These are phyloP conservation scores for Neocucurbitaria cava DNA, from an alignment of 2,329 filamentous ascomycete species.

Conservation along the genomic window DNA sequence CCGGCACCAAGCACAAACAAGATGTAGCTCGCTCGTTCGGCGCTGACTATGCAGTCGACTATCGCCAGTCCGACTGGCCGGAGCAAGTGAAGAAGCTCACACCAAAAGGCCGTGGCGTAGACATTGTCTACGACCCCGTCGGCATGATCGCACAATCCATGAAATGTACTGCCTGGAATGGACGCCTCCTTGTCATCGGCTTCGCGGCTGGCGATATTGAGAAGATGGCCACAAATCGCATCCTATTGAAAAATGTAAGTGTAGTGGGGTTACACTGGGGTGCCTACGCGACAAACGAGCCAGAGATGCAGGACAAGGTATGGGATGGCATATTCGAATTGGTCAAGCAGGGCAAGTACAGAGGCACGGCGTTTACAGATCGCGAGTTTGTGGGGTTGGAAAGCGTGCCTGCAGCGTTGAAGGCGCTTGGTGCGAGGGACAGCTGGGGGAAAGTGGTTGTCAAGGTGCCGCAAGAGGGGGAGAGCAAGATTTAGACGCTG, in stretches of 20 bases:
- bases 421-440: constrained; percentile 77
- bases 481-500: constrained; percentile 43
- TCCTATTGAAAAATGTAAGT: constrained; percentile 90
- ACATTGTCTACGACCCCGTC: constrained; percentile 95
- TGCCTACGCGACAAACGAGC: constrained; percentile 77
- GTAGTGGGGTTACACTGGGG: constrained; percentile 94
- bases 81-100: constrained; percentile 78
- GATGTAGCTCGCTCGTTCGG: constrained; percentile 80
- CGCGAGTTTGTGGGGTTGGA: constrained; percentile 84
- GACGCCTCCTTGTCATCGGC: constrained; percentile 83
- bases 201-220: constrained; percentile 89
- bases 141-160: constrained; percentile 86
- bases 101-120: constrained; percentile 75
- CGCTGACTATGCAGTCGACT: constrained; percentile 84
- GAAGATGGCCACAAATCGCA: constrained; percentile 90
- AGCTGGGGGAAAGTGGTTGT: constrained; percentile 98
- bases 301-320: constrained; percentile 71
- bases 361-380: constrained; percentile 82
- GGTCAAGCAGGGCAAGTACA: constrained; percentile 79
- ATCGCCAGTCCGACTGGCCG: constrained; percentile 69
- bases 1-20: constrained; percentile 79
- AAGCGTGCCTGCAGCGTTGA: constrained; percentile 75
- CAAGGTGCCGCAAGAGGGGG: constrained; percentile 70
- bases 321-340: constrained; percentile 85
- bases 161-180: constrained; percentile 95